Evolutionary conservation across 208 protist genomes (phyloP), one percentile per base, ranked within the genome.

Genomic region (Trichomonas vaginalis): DNA sequence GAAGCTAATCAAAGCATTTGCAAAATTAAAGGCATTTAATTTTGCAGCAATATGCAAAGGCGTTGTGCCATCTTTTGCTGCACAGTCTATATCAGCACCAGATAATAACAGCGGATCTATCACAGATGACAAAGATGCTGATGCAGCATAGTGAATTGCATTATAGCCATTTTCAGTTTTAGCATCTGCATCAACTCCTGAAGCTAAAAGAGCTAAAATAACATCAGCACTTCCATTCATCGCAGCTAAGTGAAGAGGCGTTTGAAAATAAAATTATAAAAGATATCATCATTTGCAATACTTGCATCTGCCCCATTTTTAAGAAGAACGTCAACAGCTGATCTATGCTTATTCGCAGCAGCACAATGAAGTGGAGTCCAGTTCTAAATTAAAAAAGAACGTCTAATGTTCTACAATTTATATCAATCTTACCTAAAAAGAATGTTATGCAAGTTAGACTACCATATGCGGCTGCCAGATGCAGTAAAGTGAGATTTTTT

Each of bases 141-240:
- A 45, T 47, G 82, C 82, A 47, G 82, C 82, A 47, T 88, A 88
- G 32, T 88, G 82, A 88, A 88, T 88, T 88, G 82, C 82, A 47
- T 88, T 88, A 42, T 17, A 88, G 1, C 82, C 82, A 42, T 45
- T 88, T 42, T 45, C 40, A 47, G 82, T 45, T 47, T 32, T 47
- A 10, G 82, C 82, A 47, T 88, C 47, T n/a, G 82, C 82, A 47
- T 88, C 82, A 88, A 88, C 40, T 45, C 82, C 82, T 14, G 35
- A 45, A 47, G 32, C 39, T 47, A 88, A 47, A n/a, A 88, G 40
- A 47, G 82, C 4, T 47, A 88, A 47, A n/a, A 88, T 88, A 45
- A 88, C 82, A 15, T 88, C 82, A 32, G 82, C 32, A 23, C 8
- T 45, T 17, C 82, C 82, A 88, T 88, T 88, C 17, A 47, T 48